phyloP scores from a whole-genome alignment of 805 yeast species.

The Yarrowia divulgata region DNA sequence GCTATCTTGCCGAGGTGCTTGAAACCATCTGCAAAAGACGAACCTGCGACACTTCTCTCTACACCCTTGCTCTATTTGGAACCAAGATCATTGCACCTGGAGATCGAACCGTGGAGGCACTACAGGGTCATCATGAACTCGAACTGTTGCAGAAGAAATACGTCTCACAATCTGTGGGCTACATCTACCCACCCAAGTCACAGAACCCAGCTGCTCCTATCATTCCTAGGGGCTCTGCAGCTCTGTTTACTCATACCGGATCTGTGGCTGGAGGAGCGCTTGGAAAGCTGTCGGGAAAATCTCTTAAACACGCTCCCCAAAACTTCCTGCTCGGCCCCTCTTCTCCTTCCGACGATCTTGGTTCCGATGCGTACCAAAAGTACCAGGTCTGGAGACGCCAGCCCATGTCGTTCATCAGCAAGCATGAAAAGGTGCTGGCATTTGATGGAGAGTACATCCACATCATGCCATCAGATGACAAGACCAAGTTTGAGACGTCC shows the following conservation, averaged over 20 bases:
- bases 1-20: conserved; percentile 45
- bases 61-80: conserved; percentile 49
- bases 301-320: conserved; percentile 17
- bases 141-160: conserved; percentile 56
- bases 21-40: conserved; percentile 49
- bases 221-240: conserved; percentile 42
- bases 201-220: conserved; percentile 49
- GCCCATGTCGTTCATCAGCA: conserved; percentile 78
- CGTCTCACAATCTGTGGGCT: conserved; percentile 50
- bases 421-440: conserved; percentile 82
- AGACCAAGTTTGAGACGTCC: conserved; percentile 71
- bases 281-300: conserved; percentile 18
- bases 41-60: conserved; percentile 48
- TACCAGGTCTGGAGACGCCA: conserved; percentile 91
- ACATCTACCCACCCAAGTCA: conserved; percentile 46
- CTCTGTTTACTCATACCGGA: conserved; percentile 28
- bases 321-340: conserved; percentile 18
- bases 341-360: conserved; percentile 20
- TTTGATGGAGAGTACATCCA: conserved; percentile 95
- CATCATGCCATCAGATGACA: conserved; percentile 83
- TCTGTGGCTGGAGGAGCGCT: conserved; percentile 31
- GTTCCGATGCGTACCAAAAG: conserved; percentile 70
- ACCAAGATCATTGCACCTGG: conserved; percentile 43
- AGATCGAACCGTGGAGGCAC: conserved; percentile 50
- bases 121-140: conserved; percentile 54